Conservation (phyloP, 2,329 filamentous ascomycete species). For the Colletotrichum australisinense region DNA sequence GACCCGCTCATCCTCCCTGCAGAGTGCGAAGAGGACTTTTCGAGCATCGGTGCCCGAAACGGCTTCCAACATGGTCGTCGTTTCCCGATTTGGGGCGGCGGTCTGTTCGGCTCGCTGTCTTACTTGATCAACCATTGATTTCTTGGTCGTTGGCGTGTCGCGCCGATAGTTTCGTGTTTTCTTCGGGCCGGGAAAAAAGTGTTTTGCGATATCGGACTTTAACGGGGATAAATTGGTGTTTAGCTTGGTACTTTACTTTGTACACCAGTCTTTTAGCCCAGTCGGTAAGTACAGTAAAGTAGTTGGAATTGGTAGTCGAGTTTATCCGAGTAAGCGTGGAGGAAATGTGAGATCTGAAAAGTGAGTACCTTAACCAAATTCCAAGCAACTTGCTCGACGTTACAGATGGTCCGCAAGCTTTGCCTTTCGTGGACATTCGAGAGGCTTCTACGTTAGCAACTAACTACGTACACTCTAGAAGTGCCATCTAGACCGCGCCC, state of each 20-base stretch:
- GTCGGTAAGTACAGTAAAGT: not conserved
- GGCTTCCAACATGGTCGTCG: slow-evolving; percentile 4
- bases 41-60: not conserved
- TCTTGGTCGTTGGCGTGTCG: not conserved
- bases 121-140: not conserved
- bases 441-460: not conserved
- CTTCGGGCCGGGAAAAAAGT: not conserved
- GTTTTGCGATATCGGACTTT: not conserved
- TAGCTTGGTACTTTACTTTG: not conserved
- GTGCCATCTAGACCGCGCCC: not conserved
- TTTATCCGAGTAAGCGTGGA: not conserved
- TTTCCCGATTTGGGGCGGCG: not conserved
- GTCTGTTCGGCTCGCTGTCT: not conserved
- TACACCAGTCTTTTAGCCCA: not conserved
- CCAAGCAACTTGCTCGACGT: not conserved
- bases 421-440: not conserved
- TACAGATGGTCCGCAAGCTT: not conserved
- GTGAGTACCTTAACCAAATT: not conserved
- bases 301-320: too few species aligned
- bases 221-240: not conserved
- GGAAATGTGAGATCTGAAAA: not conserved
- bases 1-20: not conserved
- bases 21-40: not conserved
- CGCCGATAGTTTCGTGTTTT: not conserved
- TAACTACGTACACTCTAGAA: not conserved